Evolutionary conservation across 306 rosid genomes (phyloP).

Genomic region (Rosa rugosa): DNA sequence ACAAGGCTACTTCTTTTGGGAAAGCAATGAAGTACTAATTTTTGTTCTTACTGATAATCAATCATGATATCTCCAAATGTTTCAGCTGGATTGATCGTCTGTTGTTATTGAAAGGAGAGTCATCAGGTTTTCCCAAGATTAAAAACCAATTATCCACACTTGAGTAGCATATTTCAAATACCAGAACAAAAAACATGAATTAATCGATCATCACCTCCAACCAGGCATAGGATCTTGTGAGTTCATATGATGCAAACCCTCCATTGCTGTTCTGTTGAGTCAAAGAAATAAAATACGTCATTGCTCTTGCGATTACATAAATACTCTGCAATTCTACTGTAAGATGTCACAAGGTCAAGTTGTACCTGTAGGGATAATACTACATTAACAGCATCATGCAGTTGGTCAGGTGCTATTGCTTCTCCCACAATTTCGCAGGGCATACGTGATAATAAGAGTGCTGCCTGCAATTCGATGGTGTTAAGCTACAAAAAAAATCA

Average conservation of each 20-base stretch:
- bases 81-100: conserved; percentile 68
- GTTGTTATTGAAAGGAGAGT: neutral
- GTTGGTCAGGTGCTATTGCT: conserved; percentile 30
- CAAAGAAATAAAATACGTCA: neutral
- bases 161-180: neutral
- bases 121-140: neutral
- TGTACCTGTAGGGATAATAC: conserved; percentile 69
- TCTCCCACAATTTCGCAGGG: conserved; percentile 53
- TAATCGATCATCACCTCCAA: conserved; percentile 47
- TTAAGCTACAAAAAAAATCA: neutral
- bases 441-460: conserved; percentile 54
- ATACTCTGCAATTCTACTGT: neutral
- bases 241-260: conserved; percentile 84
- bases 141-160: neutral
- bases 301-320: neutral
- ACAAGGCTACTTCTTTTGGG: neutral
- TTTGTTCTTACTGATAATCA: conserved; percentile 62
- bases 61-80: conserved; percentile 60
- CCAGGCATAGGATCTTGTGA: conserved; percentile 75
- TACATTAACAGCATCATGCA: conserved; percentile 54
- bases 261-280: conserved; percentile 56
- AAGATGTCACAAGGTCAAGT: neutral
- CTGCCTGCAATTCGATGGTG: conserved; percentile 34
- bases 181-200: neutral
- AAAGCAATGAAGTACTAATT: neutral